Evolutionary conservation across 1,139 yeast species (phyloP), one percentile per base, ranked within the genome.

Genomic region (Arxiozyma slooffiae): DNA sequence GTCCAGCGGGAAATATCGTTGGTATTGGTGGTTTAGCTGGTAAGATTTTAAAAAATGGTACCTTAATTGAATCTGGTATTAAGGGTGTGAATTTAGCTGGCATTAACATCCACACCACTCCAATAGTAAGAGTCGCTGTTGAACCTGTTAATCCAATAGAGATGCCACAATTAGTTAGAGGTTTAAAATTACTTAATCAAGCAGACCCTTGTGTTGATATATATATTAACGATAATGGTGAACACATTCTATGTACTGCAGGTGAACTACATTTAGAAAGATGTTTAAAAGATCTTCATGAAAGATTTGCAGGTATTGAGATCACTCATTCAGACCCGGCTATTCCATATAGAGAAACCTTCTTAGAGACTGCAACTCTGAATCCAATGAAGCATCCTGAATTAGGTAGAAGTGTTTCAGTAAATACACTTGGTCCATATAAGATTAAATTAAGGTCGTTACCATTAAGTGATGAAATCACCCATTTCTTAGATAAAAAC

Each of bases 131-230:
- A 59, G 96, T 92, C 39, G 97, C 98, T 0, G 75, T 94, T 14
- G 99, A 94, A 62, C 97, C 99, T 1, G 83, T 80, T 4, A 85
- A 88, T 60, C 96, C 96, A 6, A 76, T 84, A 49, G 82, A 88
- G 58, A 78, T 90, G 71, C 82, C 79, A 36, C 79, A 78, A 59
- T 73, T 94, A 46, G 95, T 84, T 52, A 74, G 75, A 41, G 99
- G 98, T 0, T 73, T 94, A 52, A 82, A 80, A 54, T 71, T 88
- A 52, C 73, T 94, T 46, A 82, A 92, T 51, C 83, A 82, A 57
- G 92, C 97, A 0, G 97, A 90, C 66, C 96, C 97, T 1, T 92
- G 95, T 60, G 90, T 89, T 38, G 89, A 87, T 61, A 85, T 90
- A 58, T 84, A 79, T 60, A 74, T 86, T 43, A 92, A 86, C 60